Conservation (phyloP, 768 basidiomycete genomes). For the Lactarius hengduanensis region DNA sequence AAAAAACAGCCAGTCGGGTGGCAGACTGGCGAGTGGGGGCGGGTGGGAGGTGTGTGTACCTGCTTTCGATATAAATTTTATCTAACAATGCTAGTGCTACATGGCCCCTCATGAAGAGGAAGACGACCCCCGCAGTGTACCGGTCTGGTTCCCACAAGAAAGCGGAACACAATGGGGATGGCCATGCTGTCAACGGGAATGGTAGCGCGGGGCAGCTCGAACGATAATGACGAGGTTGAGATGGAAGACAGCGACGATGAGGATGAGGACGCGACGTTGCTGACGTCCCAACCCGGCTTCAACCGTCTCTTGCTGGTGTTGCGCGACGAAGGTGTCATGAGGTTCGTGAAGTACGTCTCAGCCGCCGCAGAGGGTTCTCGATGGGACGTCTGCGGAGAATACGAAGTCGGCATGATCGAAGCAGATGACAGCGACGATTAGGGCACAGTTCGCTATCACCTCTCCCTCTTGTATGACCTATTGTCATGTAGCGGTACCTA, state of each 20-base stretch:
- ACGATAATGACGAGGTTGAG: slow-evolving; percentile 9
- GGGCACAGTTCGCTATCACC: not conserved
- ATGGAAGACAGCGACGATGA: slow-evolving; percentile 26
- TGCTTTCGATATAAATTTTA: not conserved
- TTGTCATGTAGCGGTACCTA: slow-evolving; percentile 13
- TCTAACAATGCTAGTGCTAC: slow-evolving; percentile 61
- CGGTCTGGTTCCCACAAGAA: slow-evolving; percentile 46
- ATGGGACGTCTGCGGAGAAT: slow-evolving; percentile 94
- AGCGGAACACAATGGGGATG: slow-evolving; percentile 27
- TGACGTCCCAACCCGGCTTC: slow-evolving; percentile 87
- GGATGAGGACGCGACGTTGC: slow-evolving; percentile 72
- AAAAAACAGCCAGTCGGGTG: slow-evolving; percentile 47
- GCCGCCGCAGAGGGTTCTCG: slow-evolving; percentile 86
- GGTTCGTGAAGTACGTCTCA: slow-evolving; percentile 93
- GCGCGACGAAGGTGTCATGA: slow-evolving; percentile 90
- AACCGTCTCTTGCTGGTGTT: slow-evolving; percentile 87
- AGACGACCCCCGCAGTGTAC: slow-evolving; percentile 94
- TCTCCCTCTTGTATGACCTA: not conserved
- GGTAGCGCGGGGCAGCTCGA: slow-evolving; percentile 27
- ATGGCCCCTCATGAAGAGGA: slow-evolving; percentile 94
- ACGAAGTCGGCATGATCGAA: slow-evolving; percentile 81
- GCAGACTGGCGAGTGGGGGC: slow-evolving; percentile 77
- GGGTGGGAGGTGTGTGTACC: slow-evolving; percentile 78
- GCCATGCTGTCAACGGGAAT: slow-evolving; percentile 27
- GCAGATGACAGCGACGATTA: slow-evolving; percentile 25